Conservation (phyloP, 163 green algal genomes). For the Chlamydomonas reinhardtii region DNA sequence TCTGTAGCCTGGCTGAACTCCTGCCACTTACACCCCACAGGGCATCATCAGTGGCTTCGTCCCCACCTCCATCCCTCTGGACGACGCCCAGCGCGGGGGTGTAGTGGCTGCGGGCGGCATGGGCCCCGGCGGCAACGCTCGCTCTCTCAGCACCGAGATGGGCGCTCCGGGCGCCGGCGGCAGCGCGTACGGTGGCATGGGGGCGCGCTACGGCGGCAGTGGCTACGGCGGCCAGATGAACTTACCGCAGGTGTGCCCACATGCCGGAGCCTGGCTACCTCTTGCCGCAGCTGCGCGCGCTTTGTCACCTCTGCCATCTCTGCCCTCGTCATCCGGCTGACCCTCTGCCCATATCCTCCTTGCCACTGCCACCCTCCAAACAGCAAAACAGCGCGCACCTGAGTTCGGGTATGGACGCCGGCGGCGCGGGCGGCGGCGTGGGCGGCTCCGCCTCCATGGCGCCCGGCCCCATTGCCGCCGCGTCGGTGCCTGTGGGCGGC, state of each 20-base stretch:
- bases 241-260: slow-evolving; percentile 11
- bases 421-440: neutral
- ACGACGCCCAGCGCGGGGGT: neutral
- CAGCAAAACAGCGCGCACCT: slow-evolving; percentile 28
- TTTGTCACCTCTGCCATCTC: too few species aligned
- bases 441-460: neutral
- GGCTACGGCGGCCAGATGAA: slow-evolving; percentile 37
- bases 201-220: neutral
- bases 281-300: too few species aligned
- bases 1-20: neutral
- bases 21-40: neutral
- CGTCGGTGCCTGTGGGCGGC: neutral
- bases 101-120: neutral
- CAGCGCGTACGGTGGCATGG: neutral
- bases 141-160: slow-evolving; percentile 11
- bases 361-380: neutral
- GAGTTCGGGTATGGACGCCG: neutral
- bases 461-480: neutral
- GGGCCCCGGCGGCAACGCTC: neutral
- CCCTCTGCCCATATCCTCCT: neutral
- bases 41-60: slow-evolving; percentile 49
- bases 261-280: too few species aligned
- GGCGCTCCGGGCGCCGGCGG: neutral
- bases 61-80: slow-evolving; percentile 36
- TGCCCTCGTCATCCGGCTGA: neutral